phyloP scores from a whole-genome alignment of 306 rosid species.

The Rosa multiflora region DNA sequence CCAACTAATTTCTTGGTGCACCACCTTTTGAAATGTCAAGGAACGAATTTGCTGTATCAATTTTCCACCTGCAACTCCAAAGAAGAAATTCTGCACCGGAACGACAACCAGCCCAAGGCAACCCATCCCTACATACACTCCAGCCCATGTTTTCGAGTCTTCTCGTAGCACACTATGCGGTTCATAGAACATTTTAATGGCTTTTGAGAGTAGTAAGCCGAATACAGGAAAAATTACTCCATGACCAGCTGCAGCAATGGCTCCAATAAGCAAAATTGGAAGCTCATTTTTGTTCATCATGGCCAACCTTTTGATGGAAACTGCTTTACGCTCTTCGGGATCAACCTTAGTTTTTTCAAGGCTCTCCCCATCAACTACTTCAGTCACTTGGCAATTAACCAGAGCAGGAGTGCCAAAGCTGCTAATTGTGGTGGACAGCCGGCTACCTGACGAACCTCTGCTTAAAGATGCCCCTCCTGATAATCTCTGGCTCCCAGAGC shows the following conservation, averaged over 20 bases:
- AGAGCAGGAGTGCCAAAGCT: constrained; percentile 34
- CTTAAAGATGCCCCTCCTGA: constrained; percentile 45
- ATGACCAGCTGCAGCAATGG: constrained; percentile 55
- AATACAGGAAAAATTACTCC: constrained; percentile 71
- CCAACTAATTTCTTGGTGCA: constrained; percentile 81
- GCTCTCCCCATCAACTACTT: constrained; percentile 15
- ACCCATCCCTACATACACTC: constrained; percentile 60
- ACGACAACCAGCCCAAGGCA: constrained; percentile 27
- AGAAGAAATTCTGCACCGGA: constrained; percentile 56
- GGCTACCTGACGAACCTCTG: constrained; percentile 40
- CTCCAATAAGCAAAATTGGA: constrained; percentile 58
- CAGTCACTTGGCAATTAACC: constrained; percentile 17
- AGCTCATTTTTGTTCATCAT: constrained; percentile 68
- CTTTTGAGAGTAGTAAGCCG: constrained; percentile 69
- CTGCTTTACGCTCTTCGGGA: constrained; percentile 19
- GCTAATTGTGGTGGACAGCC: constrained; percentile 29
- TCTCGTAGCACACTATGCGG: constrained; percentile 47
- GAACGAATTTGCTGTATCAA: constrained; percentile 70
- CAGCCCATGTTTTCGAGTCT: constrained; percentile 67
- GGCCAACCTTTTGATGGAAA: constrained; percentile 55
- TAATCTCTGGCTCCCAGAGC: constrained; percentile 29
- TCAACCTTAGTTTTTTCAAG: constrained; percentile 11
- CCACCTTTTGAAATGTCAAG: constrained; percentile 67
- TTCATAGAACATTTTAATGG: constrained; percentile 58
- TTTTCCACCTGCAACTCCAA: constrained; percentile 86